Base-by-base conservation (phyloP, 768 basidiomycete species). In the Lactarius evosmus region DNA sequence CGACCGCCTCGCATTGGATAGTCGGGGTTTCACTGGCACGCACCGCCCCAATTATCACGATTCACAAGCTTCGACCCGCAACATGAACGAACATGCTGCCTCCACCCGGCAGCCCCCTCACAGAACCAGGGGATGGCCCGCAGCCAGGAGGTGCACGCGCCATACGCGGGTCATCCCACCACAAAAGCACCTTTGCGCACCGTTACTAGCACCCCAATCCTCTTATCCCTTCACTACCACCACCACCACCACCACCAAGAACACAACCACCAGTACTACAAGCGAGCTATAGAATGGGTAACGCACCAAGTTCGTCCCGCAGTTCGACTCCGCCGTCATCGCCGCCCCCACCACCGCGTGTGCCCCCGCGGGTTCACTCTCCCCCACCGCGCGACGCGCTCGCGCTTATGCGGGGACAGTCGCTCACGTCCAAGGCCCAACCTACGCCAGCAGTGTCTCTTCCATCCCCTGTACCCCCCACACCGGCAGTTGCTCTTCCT, bases 11-110 rank as follows among this genome's bases (percentile, higher is more conserved):
- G 60, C 56, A 55, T 57, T 60, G 55, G 38, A 52, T 52, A 52
- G 54, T 52, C 55, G 54, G 59, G 55, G 55, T 34, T 32, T 25
- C 12, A 49, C 25, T 5, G 22, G 46, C 54, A 44, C 41, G 30
- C 49, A 53, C 51, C 25, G 44, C 63, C 53, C 46, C 30, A 27
- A 60, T 56, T 36, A 52, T 65, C 64, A 61, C 59, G 12, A 61
- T 61, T 65, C 64, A 65, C 64, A 57, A 44, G 11, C 27, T 53
- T 61, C 30, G 36, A 7, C 58, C 25, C 30, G 22, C 49, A 56
- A 29, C 58, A 60, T 56, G 63, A 65, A 65, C 33, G 58, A n/a
- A 56, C 64, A 65, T 44, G 64, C 64, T 52, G 64, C 55, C 60
- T 65, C 60, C 64, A 32, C 64, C 64, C 59, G 32, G 64, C 60